Base-by-base conservation (phyloP, 139 green algal genomes). In the Helicosporidium sp. region DNA sequence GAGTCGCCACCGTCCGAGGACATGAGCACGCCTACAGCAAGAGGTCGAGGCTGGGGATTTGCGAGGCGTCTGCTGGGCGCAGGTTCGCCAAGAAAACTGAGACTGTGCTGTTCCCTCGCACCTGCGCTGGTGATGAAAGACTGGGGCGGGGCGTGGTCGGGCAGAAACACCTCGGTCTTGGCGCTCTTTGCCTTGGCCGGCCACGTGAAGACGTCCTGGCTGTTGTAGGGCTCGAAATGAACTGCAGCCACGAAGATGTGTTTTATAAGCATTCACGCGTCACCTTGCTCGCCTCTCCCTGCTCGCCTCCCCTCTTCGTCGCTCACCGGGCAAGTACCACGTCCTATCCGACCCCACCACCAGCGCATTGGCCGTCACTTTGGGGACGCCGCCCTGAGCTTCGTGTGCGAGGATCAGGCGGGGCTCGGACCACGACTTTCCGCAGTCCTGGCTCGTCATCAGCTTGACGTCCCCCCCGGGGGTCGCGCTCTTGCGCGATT, bases 401-500 rank as follows among this genome's bases (percentile, higher is more conserved):
- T 52, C 49, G 43, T 66, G 60, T 2, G 35, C 48, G 42, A 51
- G 48, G 15, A 70, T 50, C 19, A 43, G 44, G 23, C 20, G 39
- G 20, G 52, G 58, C 7, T 35, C 7, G 20, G 36, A 31, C 62
- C 58, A 66, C 15, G 24, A 51, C 13, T 53, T 19, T 19, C 41
- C 55, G n/a, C n/a, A 18, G 23, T 69, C 48, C 2, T 3, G 4
- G 13, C 34, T 51, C 26, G 26, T 17, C 2, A 70, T 44, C 15
- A 35, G 45, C 44, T 62, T 62, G 43, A 68, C 44, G 47, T 61
- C 54, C 16, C 60, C 60, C 29, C 60, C 60, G 18, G 60, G 60
- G 4, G 42, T 51, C 16, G 45, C 19, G 27, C 23, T 28, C 48
- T 68, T 68, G 17, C 60, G 48, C n/a, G 46, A 56, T 48, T 68